phyloP scores from a whole-genome alignment of 345 rosid species.

The Dipteronia dyeriana region DNA sequence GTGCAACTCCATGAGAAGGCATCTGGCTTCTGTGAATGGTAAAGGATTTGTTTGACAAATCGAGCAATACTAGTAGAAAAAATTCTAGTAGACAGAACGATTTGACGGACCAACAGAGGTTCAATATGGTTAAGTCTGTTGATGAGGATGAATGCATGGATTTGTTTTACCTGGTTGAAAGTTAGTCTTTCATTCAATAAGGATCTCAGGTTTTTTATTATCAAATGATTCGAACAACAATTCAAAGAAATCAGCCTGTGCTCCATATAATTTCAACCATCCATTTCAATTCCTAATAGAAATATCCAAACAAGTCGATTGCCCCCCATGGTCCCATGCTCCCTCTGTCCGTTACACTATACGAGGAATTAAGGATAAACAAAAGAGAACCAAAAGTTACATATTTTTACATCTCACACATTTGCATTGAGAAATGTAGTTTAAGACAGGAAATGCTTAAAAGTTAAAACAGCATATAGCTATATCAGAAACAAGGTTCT shows the following conservation, averaged over 20 bases:
- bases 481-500: background rate
- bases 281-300: background rate
- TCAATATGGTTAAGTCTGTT: constrained; percentile 39
- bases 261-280: constrained; percentile 5
- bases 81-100: constrained; percentile 35
- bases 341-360: background rate
- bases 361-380: background rate
- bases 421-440: background rate
- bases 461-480: too few relatives aligned
- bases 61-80: constrained; percentile 41
- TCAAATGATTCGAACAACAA: background rate
- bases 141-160: constrained; percentile 50
- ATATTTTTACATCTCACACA: background rate
- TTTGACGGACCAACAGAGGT: constrained; percentile 46
- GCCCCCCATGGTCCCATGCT: background rate
- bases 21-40: constrained; percentile 28
- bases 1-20: constrained; percentile 67
- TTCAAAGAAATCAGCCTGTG: background rate
- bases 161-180: constrained; percentile 45
- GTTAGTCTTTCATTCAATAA: constrained; percentile 32
- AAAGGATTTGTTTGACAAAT: constrained; percentile 48
- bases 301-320: background rate
- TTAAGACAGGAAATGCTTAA: too few relatives aligned
- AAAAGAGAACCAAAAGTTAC: background rate
- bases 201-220: constrained; percentile 5